Evolutionary conservation across 805 yeast species (phyloP), one percentile per base, ranked within the genome.

Genomic region (Candida insectalens): DNA sequence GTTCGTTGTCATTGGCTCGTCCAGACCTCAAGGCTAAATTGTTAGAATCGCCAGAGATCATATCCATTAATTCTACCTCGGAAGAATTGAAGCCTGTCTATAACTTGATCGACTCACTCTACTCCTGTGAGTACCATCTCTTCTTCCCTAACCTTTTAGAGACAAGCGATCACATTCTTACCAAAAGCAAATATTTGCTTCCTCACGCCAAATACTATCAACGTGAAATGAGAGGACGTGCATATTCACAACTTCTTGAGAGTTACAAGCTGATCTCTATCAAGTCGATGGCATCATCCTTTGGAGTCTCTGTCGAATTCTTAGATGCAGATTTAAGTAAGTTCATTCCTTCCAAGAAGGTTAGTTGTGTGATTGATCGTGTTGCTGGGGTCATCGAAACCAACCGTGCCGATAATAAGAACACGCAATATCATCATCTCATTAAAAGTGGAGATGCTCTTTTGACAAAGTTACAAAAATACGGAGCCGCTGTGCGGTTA

Each of bases 381-480:
- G 97, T 92, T 33, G 84, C 87, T 57, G 97, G 94, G 10, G 84
- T 92, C 40, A 83, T 92, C 43, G 94, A 84, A 56, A 92, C 98
- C 13, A 92, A 87, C 59, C 72, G 97, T 46, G 96, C 96, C 2
- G 98, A 92, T 57, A 87, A 82, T 62, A 92, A 92, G 62, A 89
- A 92, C 54, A 82, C 84, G 36, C 97, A 89, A 61, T 92, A 88
- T 58, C 95, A 87, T 54, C 59, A 67, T 42, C 69, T 92, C 50
- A 77, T 92, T 49, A 87, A 84, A 59, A 94, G 81, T 54, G 97
- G 98, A 42, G 98, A 92, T 53, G 75, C 78, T 2, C 67, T 92
- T 49, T 73, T 92, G 55, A 89, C 98, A 13, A 92, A 89, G 58
- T 69, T 92, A 52, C 98, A 92, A 58, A 92, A 88, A 58, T 92